Base-by-base conservation (phyloP, 108 stramenopile genomes). In the Skeletonema potamos region DNA sequence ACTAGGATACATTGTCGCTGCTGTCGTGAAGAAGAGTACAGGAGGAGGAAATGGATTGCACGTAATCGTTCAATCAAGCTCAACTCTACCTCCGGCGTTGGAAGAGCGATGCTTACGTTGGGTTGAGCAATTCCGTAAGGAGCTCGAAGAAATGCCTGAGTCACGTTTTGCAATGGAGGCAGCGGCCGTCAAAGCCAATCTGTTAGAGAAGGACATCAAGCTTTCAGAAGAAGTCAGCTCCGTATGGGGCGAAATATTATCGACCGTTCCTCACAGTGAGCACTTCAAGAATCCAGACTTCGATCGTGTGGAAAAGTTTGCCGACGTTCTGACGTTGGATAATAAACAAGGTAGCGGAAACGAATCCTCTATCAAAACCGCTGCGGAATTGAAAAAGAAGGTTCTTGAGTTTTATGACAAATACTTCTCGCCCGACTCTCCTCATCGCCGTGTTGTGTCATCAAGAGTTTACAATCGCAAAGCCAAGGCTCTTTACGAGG, bases 1-100 rank as follows among this genome's bases (percentile, higher is more conserved):
- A 68, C 73, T 95, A 24, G 94, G 94, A 0, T 95, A 95, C 75
- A 90, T 90, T 67, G 94, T 95, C 5, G 85, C 85, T 62, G 86
- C 90, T 9, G 89, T 74, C 48, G 59, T 82, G 18, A 91, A 89
- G 27, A 92, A 92, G 65, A 84, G 79, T 20, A 79, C 87, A 24
- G 92, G 94, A 9, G 83, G 86, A 22, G 79, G 86, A 22, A 90
- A 89, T 83, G 88, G 82, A 13, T 66, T 95, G 20, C 68, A 80
- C 18, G 77, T 92, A 27, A 58, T 90, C 43, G 89, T 96, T 7
- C 92, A 93, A 66, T 87, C 90, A 64, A 82, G 83, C 44, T 82
- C 51, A 20, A 83, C 77, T 22, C 48, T 79, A 5, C 94, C 94
- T 4, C 81, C 81, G 6, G 48, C 60, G 51, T 64, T 96, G 6